Percentiles rank a stretch among this genome's conserved stretches.
Evolutionary conservation across 1,284 basidiomycete species (phyloP).

Genomic region (Cryptococcus jaspeensis): DNA sequence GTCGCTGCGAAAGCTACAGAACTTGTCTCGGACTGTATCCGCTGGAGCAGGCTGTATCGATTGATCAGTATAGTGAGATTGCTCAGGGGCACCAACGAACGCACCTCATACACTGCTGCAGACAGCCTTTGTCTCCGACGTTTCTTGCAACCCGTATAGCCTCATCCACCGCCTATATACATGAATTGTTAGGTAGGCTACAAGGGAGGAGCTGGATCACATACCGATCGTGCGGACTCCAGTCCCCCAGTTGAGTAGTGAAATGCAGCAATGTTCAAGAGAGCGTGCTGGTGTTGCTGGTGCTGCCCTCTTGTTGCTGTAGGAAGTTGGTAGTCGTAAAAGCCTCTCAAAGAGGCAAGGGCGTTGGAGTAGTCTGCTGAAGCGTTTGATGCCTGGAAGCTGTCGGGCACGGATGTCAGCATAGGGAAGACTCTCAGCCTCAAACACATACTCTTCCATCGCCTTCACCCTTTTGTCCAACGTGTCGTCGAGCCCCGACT

Average conservation of each 20-base stretch:
- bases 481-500: slow-evolving; percentile 32
- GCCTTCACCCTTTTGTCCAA: slow-evolving; percentile 30
- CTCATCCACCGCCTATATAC: slow-evolving; percentile 38
- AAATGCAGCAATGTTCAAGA: slow-evolving; percentile 48
- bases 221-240: slow-evolving; percentile 33
- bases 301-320: slow-evolving; percentile 35
- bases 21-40: slow-evolving; percentile 25
- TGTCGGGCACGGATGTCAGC: slow-evolving; percentile 2
- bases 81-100: slow-evolving; percentile 1
- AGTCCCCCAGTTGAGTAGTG: slow-evolving; percentile 46
- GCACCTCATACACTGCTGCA: slow-evolving; percentile 45
- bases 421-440: background rate
- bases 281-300: slow-evolving; percentile 51
- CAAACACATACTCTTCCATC: slow-evolving; percentile 31
- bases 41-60: slow-evolving; percentile 22
- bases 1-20: slow-evolving; percentile 11
- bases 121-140: slow-evolving; percentile 42
- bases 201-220: slow-evolving; percentile 1
- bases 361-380: slow-evolving; percentile 44
- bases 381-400: slow-evolving; percentile 32
- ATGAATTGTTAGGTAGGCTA: background rate
- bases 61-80: background rate
- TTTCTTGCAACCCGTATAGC: slow-evolving; percentile 46
- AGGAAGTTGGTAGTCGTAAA: slow-evolving; percentile 50
- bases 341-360: slow-evolving; percentile 35